A percentile compares a stretch with the other conserved stretches of the same genome.
These are phyloP conservation scores for Kuraishia capsulata DNA, from an alignment of 805 yeast genomes.

Conservation along the genomic window DNA sequence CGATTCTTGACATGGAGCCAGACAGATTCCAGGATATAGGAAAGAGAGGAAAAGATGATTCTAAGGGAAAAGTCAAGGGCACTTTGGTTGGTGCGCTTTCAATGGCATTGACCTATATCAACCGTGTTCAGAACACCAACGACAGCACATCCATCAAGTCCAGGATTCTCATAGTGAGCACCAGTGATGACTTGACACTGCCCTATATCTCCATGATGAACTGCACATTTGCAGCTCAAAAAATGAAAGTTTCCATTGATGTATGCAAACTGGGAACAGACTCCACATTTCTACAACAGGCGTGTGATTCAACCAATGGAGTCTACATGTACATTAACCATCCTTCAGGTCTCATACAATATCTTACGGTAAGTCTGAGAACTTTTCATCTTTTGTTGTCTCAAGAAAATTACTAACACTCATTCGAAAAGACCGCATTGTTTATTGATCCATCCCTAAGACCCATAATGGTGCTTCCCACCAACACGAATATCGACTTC, in stretches of 20 bases:
- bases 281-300: slow-evolving; percentile 87
- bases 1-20: slow-evolving; percentile 27
- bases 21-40: slow-evolving; percentile 7
- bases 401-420: slow-evolving; percentile 2
- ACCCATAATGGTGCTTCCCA: slow-evolving; percentile 69
- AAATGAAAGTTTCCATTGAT: slow-evolving; percentile 82
- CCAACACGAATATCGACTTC: slow-evolving; percentile 81
- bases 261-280: slow-evolving; percentile 70
- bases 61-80: slow-evolving; percentile 27
- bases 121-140: slow-evolving; percentile 48
- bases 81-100: slow-evolving; percentile 73
- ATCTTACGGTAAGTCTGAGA: slow-evolving; percentile 38
- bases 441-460: slow-evolving; percentile 81
- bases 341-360: slow-evolving; percentile 75
- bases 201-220: slow-evolving; percentile 94
- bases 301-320: slow-evolving; percentile 91
- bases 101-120: slow-evolving; percentile 71
- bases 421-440: slow-evolving; percentile 76
- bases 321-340: slow-evolving; percentile 63
- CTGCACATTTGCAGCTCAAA: slow-evolving; percentile 91
- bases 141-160: slow-evolving; percentile 45
- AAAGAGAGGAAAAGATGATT: not conserved
- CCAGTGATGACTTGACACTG: slow-evolving; percentile 66
- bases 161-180: slow-evolving; percentile 50
- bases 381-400: not conserved